phyloP scores from a whole-genome alignment of 345 rosid genomes.

The Pugionium cornutum region DNA sequence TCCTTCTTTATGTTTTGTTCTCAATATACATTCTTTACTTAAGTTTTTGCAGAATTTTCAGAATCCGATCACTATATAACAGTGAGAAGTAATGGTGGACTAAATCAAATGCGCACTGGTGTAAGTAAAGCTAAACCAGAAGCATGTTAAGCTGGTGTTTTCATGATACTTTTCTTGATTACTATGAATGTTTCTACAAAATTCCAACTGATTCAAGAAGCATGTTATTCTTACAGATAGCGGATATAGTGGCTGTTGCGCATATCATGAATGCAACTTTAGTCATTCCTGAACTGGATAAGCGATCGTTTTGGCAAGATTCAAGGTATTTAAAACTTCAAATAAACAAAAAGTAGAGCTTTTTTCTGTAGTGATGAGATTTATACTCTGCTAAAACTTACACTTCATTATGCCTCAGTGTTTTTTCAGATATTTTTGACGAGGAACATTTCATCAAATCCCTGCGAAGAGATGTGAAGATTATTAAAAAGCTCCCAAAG shows the following conservation, averaged over 20 bases:
- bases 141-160: constrained; percentile 4
- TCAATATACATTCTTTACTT: no score
- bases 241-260: constrained; percentile 94
- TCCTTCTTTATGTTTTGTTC: no score
- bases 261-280: constrained; percentile 87
- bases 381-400: constrained; percentile 24
- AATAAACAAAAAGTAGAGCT: neutral
- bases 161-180: neutral
- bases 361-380: neutral
- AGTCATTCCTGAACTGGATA: constrained; percentile 87
- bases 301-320: constrained; percentile 91
- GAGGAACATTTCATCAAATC: constrained; percentile 66
- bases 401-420: constrained; percentile 48
- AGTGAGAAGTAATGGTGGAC: constrained; percentile 90
- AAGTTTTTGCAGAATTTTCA: constrained; percentile 48
- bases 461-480: constrained; percentile 64
- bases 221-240: constrained; percentile 50
- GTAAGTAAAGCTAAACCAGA: constrained; percentile 51
- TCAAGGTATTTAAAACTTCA: constrained; percentile 53
- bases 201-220: constrained; percentile 16
- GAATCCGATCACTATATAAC: constrained; percentile 64
- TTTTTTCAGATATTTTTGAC: constrained; percentile 80
- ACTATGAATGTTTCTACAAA: neutral
- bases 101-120: constrained; percentile 98
- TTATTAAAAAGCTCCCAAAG: constrained; percentile 71